Conservation (phyloP, 352 stramenopile species). For the Nothophytophthora sp. region DNA sequence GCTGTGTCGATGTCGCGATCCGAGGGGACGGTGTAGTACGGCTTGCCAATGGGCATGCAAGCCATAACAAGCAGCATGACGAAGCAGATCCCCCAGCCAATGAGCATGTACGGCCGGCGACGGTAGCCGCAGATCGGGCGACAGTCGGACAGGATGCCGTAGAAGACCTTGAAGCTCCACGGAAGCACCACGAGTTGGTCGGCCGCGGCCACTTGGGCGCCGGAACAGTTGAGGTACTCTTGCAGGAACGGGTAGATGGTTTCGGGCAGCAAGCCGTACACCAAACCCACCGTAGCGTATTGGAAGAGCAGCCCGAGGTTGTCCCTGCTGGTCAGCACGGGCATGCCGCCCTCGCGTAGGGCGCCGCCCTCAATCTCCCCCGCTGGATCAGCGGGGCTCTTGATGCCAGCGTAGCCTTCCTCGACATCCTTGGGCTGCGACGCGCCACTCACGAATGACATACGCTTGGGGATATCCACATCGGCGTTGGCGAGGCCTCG, state of each 20-base stretch:
- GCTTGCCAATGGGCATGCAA: constrained; percentile 10
- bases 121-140: constrained; percentile 37
- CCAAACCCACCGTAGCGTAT: constrained; percentile 50
- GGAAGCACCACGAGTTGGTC: constrained; percentile 22
- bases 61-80: constrained; percentile 28
- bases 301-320: constrained; percentile 47
- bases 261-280: constrained; percentile 44
- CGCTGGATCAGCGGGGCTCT: constrained; percentile 21
- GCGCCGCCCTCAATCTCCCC: constrained; percentile 40
- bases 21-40: constrained; percentile 30
- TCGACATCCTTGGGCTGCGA: constrained; percentile 20
- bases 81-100: neutral
- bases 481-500: constrained; percentile 7
- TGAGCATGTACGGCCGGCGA: constrained; percentile 39
- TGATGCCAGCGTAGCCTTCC: constrained; percentile 22
- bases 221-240: constrained; percentile 32
- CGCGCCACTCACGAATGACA: constrained; percentile 40
- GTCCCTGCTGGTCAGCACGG: constrained; percentile 38
- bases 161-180: constrained; percentile 42
- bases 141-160: constrained; percentile 32
- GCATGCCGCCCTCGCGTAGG: constrained; percentile 32
- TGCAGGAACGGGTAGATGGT: constrained; percentile 39
- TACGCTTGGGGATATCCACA: constrained; percentile 27
- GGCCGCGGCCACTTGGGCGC: constrained; percentile 27
- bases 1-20: constrained; percentile 4